These are phyloP conservation scores for Cenococcum geophilum DNA, from an alignment of 495 filamentous ascomycete genomes.

Conservation along the genomic window DNA sequence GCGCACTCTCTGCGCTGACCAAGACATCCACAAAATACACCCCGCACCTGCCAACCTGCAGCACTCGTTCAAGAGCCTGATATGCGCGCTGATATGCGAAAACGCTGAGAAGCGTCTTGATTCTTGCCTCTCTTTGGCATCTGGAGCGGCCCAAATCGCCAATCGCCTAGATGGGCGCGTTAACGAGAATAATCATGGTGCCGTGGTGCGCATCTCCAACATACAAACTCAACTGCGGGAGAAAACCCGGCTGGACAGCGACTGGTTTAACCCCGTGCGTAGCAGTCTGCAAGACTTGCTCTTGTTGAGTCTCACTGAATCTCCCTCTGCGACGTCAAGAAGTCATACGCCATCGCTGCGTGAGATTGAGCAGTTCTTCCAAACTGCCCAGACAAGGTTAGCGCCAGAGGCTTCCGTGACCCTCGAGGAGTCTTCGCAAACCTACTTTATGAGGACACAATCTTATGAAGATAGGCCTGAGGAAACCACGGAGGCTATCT, in stretches of 20 bases:
- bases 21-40: background rate
- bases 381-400: no score
- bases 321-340: background rate
- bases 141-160: background rate
- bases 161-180: no score
- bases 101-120: background rate
- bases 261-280: no score
- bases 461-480: background rate
- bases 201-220: background rate
- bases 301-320: background rate
- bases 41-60: background rate
- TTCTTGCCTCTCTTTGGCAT: no score
- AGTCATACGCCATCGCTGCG: background rate
- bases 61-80: background rate
- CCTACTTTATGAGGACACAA: background rate
- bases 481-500: background rate
- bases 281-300: background rate
- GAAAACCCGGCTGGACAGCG: background rate
- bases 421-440: no score
- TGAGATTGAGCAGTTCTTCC: background rate
- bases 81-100: background rate
- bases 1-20: background rate
- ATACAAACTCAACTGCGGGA: background rate
- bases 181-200: no score
- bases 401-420: no score